Evolutionary conservation across 192 early-diverging fungal species (phyloP), one percentile per base, ranked within the genome.

Genomic region (Coemansia sp.): DNA sequence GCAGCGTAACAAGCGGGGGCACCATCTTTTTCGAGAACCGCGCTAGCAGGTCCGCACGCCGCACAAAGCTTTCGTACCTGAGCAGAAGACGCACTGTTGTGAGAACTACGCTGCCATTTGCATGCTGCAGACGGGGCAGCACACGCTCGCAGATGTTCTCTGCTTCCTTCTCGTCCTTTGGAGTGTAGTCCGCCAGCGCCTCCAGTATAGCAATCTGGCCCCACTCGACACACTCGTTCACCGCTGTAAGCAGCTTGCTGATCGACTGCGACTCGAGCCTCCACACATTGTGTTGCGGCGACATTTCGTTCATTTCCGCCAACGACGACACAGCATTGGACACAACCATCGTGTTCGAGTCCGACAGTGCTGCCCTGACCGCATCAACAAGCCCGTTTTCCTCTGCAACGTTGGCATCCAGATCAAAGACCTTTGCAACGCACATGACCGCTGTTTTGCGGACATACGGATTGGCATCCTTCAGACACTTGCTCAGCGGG

Each of bases 211-310:
- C 90, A 61, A 97, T 95, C 72, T 98, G 95, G 50, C 97, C 96
- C 97, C 97, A 99, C 89, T 99, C 97, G 43, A 93, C 94, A 76
- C 96, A 98, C 77, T 98, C 97, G 80, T 99, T 99, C 53, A 99
- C 73, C 6, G 96, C 96, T 9, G 92, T 88, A 72, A 99, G 78
- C 72, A 99, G 85, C 78, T 94, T 95, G 54, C 87, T 84, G 54
- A 95, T 87, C 12, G 86, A 85, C 20, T 75, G 65, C 14, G 84
- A 70, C 60, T 94, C 93, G 46, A 99, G 85, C 14, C 76, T 71
- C 79, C 97, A 96, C 48, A 95, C 83, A 64, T 90, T 89, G 67
- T 78, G 83, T 42, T 77, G 85, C 0, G 81, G 80, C 7, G 90
- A 85, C 19, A 87, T 86, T 42, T 94, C 92, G 61, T 90, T 88